Evolutionary conservation across 495 filamentous ascomycete genomes (phyloP).

Genomic region (Neurospora tetrasperma): DNA sequence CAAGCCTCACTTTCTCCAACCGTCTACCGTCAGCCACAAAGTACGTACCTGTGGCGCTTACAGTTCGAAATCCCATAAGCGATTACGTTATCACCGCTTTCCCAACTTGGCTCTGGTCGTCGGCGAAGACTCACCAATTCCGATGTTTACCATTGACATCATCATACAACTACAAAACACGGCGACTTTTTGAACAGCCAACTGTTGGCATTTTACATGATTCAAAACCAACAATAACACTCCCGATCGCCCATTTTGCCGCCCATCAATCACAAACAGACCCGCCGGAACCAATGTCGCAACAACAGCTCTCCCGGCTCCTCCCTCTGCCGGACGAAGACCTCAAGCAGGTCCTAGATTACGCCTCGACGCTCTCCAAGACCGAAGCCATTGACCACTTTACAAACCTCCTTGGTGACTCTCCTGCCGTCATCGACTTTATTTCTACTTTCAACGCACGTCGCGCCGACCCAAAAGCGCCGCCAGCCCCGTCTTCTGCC

Average conservation of each 20-base stretch:
- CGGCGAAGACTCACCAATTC: neutral
- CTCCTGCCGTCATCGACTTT: conserved; percentile 76
- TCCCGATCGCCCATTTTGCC: neutral
- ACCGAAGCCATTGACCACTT: conserved; percentile 72
- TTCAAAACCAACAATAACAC: neutral
- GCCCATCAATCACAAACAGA: neutral
- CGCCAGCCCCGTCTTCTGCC: neutral
- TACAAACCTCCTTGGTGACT: conserved; percentile 79
- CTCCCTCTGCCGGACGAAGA: conserved; percentile 78
- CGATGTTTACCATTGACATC: neutral
- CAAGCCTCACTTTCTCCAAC: neutral
- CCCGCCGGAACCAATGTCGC: conserved; percentile 33
- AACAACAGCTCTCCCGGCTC: conserved; percentile 62
- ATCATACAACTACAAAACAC: neutral
- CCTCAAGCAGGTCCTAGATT: conserved; percentile 69
- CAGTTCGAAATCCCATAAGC: neutral
- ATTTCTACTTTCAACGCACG: conserved; percentile 82
- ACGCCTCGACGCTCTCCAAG: conserved; percentile 59
- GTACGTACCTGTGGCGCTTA: neutral
- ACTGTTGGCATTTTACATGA: too few relatives aligned
- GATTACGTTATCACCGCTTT: neutral
- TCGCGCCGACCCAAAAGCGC: conserved; percentile 37
- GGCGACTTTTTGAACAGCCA: too few relatives aligned
- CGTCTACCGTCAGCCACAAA: neutral
- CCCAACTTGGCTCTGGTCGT: neutral